A percentile compares a stretch with the other conserved stretches of the same genome.
These are phyloP conservation scores for Colletotrichum higginsianum DNA, from an alignment of 2,329 filamentous ascomycete genomes.

Conservation along the genomic window DNA sequence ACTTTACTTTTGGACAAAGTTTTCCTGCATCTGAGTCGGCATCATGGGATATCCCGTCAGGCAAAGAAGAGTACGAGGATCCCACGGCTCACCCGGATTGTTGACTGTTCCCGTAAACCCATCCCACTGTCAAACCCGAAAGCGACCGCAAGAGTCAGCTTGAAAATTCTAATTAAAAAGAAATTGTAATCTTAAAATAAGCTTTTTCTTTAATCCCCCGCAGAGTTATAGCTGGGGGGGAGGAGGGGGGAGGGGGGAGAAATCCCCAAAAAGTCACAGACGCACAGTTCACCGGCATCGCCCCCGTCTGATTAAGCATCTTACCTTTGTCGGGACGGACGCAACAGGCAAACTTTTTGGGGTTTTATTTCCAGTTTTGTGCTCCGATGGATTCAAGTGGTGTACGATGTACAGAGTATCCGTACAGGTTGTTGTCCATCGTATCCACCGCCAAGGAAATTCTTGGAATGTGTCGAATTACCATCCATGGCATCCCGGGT, in stretches of 20 bases:
- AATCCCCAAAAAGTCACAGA: neutral
- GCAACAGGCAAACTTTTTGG: constrained; percentile 1
- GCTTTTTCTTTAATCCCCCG: constrained; percentile 6
- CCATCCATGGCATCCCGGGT: neutral
- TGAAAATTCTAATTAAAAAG: too few species aligned
- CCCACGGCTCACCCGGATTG: neutral
- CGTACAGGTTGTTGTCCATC: neutral
- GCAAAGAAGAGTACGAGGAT: neutral
- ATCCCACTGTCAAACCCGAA: neutral
- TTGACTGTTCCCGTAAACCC: too few species aligned
- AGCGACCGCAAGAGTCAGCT: neutral
- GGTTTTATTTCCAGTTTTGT: neutral
- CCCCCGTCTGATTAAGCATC: constrained; percentile 36
- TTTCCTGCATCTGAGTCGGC: too few species aligned
- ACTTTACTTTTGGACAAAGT: too few species aligned
- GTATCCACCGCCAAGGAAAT: constrained; percentile 24
- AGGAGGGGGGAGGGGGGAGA: too few species aligned
- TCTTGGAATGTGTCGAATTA: neutral
- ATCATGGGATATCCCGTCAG: constrained; percentile 18
- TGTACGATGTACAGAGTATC: too few species aligned
- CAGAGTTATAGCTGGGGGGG: neutral
- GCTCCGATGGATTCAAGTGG: neutral
- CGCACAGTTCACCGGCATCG: constrained; percentile 9
- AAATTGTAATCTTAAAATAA: constrained; percentile 27
- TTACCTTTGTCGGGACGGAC: constrained; percentile 24